Evolutionary conservation across 108 stramenopile species (phyloP).

Genomic region (Tribonema minus): DNA sequence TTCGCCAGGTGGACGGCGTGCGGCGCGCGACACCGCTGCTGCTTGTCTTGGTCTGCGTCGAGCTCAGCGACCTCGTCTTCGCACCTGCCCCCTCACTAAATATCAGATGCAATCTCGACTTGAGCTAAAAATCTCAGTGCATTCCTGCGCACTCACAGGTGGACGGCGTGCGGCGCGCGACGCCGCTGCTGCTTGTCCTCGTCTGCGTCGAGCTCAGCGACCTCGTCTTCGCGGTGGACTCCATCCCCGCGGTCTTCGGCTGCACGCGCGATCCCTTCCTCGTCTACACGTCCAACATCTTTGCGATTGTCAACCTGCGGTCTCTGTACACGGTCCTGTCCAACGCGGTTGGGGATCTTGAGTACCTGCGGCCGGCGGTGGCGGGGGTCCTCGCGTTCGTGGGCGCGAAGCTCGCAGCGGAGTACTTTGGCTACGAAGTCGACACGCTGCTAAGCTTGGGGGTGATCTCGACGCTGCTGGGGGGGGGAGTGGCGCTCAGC

Average conservation of each 20-base stretch:
- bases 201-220: constrained; percentile 57
- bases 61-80: constrained; percentile 50
- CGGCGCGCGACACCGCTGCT: constrained; percentile 48
- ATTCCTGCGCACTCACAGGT: constrained; percentile 1
- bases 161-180: constrained; percentile 36
- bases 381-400: constrained; percentile 84
- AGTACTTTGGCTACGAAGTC: constrained; percentile 55
- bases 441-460: constrained; percentile 24
- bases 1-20: constrained; percentile 41
- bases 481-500: constrained; percentile 14
- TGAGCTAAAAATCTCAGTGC: no score
- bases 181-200: constrained; percentile 47
- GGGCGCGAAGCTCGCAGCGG: constrained; percentile 80
- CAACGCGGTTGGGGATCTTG: constrained; percentile 79
- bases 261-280: constrained; percentile 63
- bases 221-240: constrained; percentile 56
- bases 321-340: constrained; percentile 85
- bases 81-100: no score
- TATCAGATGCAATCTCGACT: no score
- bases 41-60: constrained; percentile 46
- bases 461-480: constrained; percentile 27
- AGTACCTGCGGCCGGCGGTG: constrained; percentile 83
- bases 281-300: constrained; percentile 58
- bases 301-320: constrained; percentile 80
- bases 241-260: constrained; percentile 89